phyloP scores from a whole-genome alignment of 257 asterid genomes.

The Catharanthus roseus region DNA sequence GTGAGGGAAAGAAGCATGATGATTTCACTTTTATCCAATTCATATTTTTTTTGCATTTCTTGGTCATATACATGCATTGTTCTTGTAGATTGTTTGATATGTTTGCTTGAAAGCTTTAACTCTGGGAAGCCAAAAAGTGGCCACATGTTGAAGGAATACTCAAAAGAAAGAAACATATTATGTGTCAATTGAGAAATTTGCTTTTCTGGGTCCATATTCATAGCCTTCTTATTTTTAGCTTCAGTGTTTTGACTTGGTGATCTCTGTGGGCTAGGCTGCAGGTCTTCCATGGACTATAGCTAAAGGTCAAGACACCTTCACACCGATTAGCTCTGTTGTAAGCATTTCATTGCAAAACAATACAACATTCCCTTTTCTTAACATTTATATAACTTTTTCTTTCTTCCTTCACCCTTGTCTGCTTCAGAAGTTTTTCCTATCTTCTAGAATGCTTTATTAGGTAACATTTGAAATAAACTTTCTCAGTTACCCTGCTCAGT shows the following conservation, averaged over 20 bases:
- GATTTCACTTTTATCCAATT: background rate
- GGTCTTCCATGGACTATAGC: constrained; percentile 99
- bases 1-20: background rate
- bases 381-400: too few species aligned
- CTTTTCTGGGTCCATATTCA: background rate
- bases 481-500: constrained; percentile 60
- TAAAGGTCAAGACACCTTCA: constrained; percentile 97
- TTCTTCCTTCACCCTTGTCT: background rate
- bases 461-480: constrained; percentile 1
- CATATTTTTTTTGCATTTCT: background rate
- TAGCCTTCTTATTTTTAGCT: background rate
- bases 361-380: background rate
- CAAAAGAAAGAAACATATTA: background rate
- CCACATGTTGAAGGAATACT: background rate
- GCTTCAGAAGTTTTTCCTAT: background rate
- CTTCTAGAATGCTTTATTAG: constrained; percentile 3
- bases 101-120: background rate
- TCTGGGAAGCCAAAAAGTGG: background rate
- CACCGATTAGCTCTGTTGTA: constrained; percentile 92
- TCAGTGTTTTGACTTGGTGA: constrained; percentile 12
- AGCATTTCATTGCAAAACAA: constrained; percentile 24
- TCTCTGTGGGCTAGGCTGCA: constrained; percentile 64
- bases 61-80: background rate
- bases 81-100: background rate
- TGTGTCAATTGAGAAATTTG: background rate